Conservation (phyloP, 345 rosid genomes). For the Toxicodendron radicans region DNA sequence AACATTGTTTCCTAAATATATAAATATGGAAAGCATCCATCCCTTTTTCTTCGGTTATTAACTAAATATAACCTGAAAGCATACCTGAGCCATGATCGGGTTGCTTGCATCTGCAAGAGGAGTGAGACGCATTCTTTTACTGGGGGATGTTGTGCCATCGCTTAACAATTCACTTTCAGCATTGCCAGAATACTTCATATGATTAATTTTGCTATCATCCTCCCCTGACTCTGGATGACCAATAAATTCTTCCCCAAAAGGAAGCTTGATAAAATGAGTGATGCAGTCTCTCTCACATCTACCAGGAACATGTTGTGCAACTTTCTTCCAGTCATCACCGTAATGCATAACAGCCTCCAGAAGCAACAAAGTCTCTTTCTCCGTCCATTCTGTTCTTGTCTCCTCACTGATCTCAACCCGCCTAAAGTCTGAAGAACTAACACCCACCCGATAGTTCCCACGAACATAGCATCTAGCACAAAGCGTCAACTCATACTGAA, state of each 20-base stretch:
- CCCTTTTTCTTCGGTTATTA: no score
- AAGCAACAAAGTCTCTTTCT: constrained; percentile 75
- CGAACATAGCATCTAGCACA: constrained; percentile 97
- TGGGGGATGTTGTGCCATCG: constrained; percentile 29
- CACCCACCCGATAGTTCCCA: constrained; percentile 75
- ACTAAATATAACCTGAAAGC: neutral
- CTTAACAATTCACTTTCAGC: constrained; percentile 40
- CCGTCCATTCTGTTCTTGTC: constrained; percentile 68
- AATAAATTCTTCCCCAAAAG: constrained; percentile 71
- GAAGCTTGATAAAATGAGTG: constrained; percentile 78
- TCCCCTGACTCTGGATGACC: constrained; percentile 47
- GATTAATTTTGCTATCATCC: constrained; percentile 31
- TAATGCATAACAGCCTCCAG: constrained; percentile 77
- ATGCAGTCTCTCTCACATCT: constrained; percentile 87
- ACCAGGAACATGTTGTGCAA: constrained; percentile 76
- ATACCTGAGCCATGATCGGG: constrained; percentile 98
- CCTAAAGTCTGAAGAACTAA: constrained; percentile 78
- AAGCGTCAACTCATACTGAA: constrained; percentile 76
- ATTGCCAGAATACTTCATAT: constrained; percentile 31
- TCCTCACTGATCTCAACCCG: constrained; percentile 82
- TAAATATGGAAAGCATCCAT: no score
- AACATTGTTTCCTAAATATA: neutral
- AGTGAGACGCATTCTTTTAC: constrained; percentile 61
- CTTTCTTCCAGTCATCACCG: constrained; percentile 92
- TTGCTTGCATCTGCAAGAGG: constrained; percentile 97